Evolutionary conservation across 2,329 filamentous ascomycete genomes (phyloP).

Genomic region (Daldinia sp.): DNA sequence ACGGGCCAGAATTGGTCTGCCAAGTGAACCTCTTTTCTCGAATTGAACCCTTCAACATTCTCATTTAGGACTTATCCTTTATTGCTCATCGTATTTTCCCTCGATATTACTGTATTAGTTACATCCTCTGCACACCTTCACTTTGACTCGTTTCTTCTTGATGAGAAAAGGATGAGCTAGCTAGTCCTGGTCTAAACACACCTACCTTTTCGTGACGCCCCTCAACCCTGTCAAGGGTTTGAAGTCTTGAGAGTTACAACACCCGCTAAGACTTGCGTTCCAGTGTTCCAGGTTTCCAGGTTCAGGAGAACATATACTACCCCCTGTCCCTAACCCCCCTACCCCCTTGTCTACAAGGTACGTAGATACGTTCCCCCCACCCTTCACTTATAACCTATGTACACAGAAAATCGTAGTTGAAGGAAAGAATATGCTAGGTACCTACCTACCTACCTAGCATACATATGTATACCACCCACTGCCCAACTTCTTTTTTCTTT

Average conservation of each 20-base stretch:
- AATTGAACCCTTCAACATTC: not conserved
- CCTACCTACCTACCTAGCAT: too few relatives aligned
- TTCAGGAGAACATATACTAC: conserved; percentile 26
- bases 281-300: conserved; percentile 38
- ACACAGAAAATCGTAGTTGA: conserved; percentile 18
- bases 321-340: not conserved
- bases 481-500: conserved; percentile 36
- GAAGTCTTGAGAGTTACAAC: conserved; percentile 36
- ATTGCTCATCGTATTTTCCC: conserved; percentile 14
- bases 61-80: conserved; percentile 5
- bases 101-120: conserved; percentile 32
- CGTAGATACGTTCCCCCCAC: conserved; percentile 27
- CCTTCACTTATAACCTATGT: conserved; percentile 17
- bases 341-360: conserved; percentile 28
- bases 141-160: conserved; percentile 21
- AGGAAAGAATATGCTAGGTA: conserved; percentile 23
- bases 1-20: conserved; percentile 17
- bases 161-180: conserved; percentile 9
- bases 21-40: conserved; percentile 12
- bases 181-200: conserved; percentile 12
- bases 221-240: conserved; percentile 11
- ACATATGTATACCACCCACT: conserved; percentile 36
- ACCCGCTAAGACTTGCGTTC: conserved; percentile 34
- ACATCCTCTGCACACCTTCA: conserved; percentile 19
- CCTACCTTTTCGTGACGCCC: conserved; percentile 6